phyloP scores from a whole-genome alignment of 345 rosid genomes.

The Excoecaria cochinchinensis region DNA sequence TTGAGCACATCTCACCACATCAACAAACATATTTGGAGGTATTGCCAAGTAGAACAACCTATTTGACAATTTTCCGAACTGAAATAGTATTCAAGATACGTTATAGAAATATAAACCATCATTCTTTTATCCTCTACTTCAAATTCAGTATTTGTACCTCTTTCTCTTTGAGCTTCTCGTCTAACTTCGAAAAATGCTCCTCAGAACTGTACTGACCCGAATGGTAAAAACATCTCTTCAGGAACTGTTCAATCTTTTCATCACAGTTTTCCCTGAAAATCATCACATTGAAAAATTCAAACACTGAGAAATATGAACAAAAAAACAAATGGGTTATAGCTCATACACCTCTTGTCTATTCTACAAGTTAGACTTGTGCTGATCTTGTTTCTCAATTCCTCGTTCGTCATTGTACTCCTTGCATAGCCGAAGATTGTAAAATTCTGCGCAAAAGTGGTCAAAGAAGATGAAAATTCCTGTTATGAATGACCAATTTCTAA shows the following conservation, averaged over 20 bases:
- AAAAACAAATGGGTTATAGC: neutral
- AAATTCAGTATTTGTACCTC: constrained; percentile 38
- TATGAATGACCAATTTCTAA: neutral
- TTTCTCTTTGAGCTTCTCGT: constrained; percentile 66
- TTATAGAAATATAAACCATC: neutral
- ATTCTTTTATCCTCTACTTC: neutral
- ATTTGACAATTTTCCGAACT: constrained; percentile 65
- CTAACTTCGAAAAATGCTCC: constrained; percentile 67
- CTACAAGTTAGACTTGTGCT: constrained; percentile 74
- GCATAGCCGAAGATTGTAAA: constrained; percentile 82
- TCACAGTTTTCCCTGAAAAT: constrained; percentile 68
- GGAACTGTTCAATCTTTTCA: constrained; percentile 71
- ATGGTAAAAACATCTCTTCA: constrained; percentile 76
- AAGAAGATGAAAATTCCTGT: neutral
- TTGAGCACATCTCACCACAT: constrained; percentile 74
- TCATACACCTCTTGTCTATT: constrained; percentile 57
- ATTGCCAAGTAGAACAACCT: constrained; percentile 81
- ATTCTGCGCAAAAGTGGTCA: constrained; percentile 31
- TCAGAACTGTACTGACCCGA: constrained; percentile 76
- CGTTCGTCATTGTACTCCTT: constrained; percentile 62
- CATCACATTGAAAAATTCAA: neutral
- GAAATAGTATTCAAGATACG: neutral
- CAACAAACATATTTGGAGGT: constrained; percentile 79
- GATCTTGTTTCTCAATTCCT: constrained; percentile 68
- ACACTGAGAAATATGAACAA: neutral